Base-by-base conservation (phyloP, 108 stramenopile genomes). In the Epithemia pelagica region DNA sequence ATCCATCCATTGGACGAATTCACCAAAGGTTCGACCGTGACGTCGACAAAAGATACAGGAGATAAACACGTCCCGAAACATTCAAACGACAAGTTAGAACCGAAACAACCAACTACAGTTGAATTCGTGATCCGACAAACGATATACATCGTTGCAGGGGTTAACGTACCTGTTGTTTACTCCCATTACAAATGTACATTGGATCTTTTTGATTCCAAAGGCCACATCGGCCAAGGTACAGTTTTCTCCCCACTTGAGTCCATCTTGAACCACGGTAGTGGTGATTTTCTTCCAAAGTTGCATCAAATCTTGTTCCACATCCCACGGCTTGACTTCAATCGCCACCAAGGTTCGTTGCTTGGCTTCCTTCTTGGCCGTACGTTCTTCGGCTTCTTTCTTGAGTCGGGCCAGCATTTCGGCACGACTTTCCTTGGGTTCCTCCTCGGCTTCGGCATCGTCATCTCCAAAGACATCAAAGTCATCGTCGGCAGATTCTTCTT, bases 281-380 rank as follows among this genome's bases (percentile, higher is more conserved):
- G 76, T 83, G 61, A 84, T 77, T 70, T 78, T 75, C 53, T 75
- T 80, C 74, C 73, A 84, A 25, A 84, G 58, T 0, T 19, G 62
- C 65, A 72, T 71, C 26, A 84, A 59, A 33, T 84, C 83, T 54
- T 78, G 74, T 28, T 84, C 83, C 32, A 80, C 73, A 31, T 73
- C 74, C 69, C 76, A 84, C 23, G 83, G 83, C 69, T 84, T 84
- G 75, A 84, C 74, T 62, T 84, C 83, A 30, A 84, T 69, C n/a
- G 37, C 73, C 51, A 73, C 68, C 29, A 80, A 61, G 19, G 83
- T 80, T 26, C 79, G 76, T 60, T 79, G 79, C 22, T 73, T 74
- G 23, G 54, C 75, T 46, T 76, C 71, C 63, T 80, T 80, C 19
- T 29, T 37, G 18, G 32, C 55, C 22, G 69, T 63, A 31, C 74